These are phyloP conservation scores for Solanum microdontum DNA, from an alignment of 257 asterid genomes.

Conservation along the genomic window DNA sequence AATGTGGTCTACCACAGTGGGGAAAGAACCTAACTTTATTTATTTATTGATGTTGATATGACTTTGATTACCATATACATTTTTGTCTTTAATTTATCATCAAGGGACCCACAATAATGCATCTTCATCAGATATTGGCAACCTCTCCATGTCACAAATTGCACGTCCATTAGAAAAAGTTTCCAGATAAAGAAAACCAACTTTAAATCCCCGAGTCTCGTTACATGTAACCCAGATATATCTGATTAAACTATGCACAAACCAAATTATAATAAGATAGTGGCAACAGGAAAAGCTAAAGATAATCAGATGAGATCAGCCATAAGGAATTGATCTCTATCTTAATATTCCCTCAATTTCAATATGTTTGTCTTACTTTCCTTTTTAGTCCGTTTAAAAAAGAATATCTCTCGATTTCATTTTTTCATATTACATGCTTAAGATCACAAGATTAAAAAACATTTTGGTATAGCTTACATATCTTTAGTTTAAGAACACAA, in stretches of 20 bases:
- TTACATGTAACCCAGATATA: constrained; percentile 2
- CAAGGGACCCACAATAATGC: constrained; percentile 34
- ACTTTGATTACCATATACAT: constrained; percentile 28
- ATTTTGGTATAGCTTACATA: not conserved
- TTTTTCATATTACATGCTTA: not conserved
- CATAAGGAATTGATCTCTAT: not conserved
- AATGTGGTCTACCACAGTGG: constrained; percentile 31
- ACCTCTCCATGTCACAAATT: constrained; percentile 27
- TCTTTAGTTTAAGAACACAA: not conserved
- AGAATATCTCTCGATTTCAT: not conserved
- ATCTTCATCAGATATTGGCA: constrained; percentile 26
- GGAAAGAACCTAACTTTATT: constrained; percentile 54
- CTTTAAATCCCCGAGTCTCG: not conserved
- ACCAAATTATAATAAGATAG: not conserved
- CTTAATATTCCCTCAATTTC: not conserved
- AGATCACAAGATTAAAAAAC: not conserved
- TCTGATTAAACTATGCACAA: not conserved
- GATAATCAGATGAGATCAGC: constrained; percentile 10
- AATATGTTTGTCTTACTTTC: not conserved
- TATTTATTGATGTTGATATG: constrained; percentile 24
- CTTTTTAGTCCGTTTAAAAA: not conserved
- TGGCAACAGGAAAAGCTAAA: not conserved
- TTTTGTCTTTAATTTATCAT: constrained; percentile 21
- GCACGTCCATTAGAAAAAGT: constrained; percentile 10
- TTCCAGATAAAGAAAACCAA: not conserved